phyloP scores from a whole-genome alignment of 202 grass and related monocot species.

The Digitaria exilis region DNA sequence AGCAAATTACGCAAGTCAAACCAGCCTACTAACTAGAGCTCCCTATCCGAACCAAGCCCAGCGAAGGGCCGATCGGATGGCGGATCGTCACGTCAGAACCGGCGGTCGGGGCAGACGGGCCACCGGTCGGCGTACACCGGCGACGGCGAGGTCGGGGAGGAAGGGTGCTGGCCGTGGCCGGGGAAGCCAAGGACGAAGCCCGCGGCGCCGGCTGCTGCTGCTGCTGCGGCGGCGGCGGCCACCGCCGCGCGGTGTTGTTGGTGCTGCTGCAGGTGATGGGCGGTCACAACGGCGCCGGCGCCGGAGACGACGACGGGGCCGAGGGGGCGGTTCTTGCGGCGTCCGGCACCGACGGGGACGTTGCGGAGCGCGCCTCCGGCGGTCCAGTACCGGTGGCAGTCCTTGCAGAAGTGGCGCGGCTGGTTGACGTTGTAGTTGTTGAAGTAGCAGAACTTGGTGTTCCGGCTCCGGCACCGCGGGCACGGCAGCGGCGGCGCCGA shows the following conservation, averaged over 20 bases:
- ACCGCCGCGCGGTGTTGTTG: slow-evolving; percentile 9
- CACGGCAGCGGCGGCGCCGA: slow-evolving; percentile 75
- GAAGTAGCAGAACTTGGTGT: slow-evolving; percentile 99
- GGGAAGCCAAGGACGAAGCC: slow-evolving; percentile 50
- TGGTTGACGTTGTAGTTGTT: slow-evolving; percentile 99
- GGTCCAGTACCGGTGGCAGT: slow-evolving; percentile 93
- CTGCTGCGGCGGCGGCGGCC: not conserved
- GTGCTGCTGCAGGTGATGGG: not conserved
- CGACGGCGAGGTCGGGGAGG: slow-evolving; percentile 40
- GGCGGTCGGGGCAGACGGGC: slow-evolving; percentile 45
- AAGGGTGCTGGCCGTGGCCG: not conserved
- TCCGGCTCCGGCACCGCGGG: slow-evolving; percentile 81
- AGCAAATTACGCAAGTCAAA: slow-evolving; percentile 40
- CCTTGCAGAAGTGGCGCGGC: slow-evolving; percentile 95
- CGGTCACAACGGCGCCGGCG: not conserved
- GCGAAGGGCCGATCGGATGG: not conserved
- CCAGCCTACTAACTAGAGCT: not conserved
- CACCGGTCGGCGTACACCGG: slow-evolving; percentile 49
- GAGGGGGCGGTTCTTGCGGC: slow-evolving; percentile 64
- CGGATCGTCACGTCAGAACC: slow-evolving; percentile 40
- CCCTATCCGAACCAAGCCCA: slow-evolving; percentile 11
- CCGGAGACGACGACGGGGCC: not conserved
- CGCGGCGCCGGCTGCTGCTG: not conserved
- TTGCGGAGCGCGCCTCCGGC: slow-evolving; percentile 86
- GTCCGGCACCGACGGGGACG: slow-evolving; percentile 77